Evolutionary conservation across 495 filamentous ascomycete genomes (phyloP).

Genomic region (Jackrogersella multiformis): DNA sequence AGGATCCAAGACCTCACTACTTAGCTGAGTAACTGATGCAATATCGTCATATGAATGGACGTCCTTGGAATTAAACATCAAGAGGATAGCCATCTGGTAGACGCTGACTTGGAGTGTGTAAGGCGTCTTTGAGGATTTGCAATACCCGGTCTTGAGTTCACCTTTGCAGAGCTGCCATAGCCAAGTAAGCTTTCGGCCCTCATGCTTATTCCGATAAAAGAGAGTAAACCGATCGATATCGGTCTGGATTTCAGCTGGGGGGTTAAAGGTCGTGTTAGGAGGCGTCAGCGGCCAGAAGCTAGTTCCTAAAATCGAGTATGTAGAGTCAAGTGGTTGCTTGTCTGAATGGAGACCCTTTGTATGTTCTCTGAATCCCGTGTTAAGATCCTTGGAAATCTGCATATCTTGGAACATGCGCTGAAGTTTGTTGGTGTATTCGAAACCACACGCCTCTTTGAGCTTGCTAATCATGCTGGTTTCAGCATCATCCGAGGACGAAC

Average conservation of each 20-base stretch:
- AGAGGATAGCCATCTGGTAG: conserved; percentile 96
- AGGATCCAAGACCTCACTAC: conserved; percentile 82
- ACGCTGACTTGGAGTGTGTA: conserved; percentile 98
- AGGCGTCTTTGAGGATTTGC: conserved; percentile 84
- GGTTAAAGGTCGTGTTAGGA: conserved; percentile 84
- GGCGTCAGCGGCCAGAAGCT: conserved; percentile 96
- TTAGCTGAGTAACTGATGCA: conserved; percentile 77
- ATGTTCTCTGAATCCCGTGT: conserved; percentile 77
- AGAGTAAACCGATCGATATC: conserved; percentile 88
- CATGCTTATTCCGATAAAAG: conserved; percentile 97
- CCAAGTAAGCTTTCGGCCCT: conserved; percentile 95
- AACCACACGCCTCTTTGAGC: conserved; percentile 97
- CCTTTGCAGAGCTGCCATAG: conserved; percentile 98
- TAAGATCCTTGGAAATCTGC: conserved; percentile 97
- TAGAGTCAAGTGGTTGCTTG: conserved; percentile 73
- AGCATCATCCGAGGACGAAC: conserved; percentile 93
- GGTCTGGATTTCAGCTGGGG: conserved; percentile 82
- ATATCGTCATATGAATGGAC: conserved; percentile 89
- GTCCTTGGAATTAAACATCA: conserved; percentile 93
- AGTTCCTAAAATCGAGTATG: conserved; percentile 90
- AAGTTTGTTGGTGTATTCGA: conserved; percentile 98
- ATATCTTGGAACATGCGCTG: conserved; percentile 99
- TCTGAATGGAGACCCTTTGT: conserved; percentile 52
- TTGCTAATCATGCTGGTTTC: conserved; percentile 99
- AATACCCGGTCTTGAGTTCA: conserved; percentile 93